phyloP scores from a whole-genome alignment of 192 early-diverging fungal genomes.

The Linnemannia zychae region DNA sequence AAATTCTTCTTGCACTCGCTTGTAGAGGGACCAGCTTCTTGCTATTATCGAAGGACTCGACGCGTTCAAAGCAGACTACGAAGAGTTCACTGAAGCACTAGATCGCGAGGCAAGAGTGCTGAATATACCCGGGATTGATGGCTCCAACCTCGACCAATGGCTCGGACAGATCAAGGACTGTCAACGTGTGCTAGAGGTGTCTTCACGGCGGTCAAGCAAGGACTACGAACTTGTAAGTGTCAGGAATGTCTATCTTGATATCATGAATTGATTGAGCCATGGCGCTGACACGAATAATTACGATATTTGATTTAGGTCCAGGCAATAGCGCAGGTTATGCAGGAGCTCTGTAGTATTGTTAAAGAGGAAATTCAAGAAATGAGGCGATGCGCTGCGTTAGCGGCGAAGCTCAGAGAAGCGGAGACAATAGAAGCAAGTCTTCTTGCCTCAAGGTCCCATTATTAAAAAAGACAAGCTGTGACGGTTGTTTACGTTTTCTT shows the following conservation, averaged over 20 bases:
- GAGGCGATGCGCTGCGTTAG: not conserved
- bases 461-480: not conserved
- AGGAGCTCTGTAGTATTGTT: not conserved
- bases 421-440: slow-evolving; percentile 3
- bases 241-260: not conserved
- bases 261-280: not conserved
- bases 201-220: not conserved
- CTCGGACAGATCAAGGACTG: slow-evolving; percentile 26
- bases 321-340: not conserved
- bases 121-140: slow-evolving; percentile 17
- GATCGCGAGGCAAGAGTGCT: slow-evolving; percentile 15
- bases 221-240: slow-evolving; percentile 19
- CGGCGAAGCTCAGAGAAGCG: not conserved
- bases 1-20: not conserved
- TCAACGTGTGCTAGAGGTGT: not conserved
- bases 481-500: slow-evolving; percentile 6
- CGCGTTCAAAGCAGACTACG: slow-evolving; percentile 10
- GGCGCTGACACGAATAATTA: not conserved
- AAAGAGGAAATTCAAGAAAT: slow-evolving; percentile 18
- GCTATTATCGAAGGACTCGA: slow-evolving; percentile 5
- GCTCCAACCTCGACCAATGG: slow-evolving; percentile 17
- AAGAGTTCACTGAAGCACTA: slow-evolving; percentile 4
- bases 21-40: slow-evolving; percentile 34
- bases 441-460: not conserved
- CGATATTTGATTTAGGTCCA: not conserved